Percentiles rank a stretch among this genome's conserved stretches.
These are phyloP conservation scores for Vitis amurensis DNA, from an alignment of 164 flowering plant species.

Conservation along the genomic window DNA sequence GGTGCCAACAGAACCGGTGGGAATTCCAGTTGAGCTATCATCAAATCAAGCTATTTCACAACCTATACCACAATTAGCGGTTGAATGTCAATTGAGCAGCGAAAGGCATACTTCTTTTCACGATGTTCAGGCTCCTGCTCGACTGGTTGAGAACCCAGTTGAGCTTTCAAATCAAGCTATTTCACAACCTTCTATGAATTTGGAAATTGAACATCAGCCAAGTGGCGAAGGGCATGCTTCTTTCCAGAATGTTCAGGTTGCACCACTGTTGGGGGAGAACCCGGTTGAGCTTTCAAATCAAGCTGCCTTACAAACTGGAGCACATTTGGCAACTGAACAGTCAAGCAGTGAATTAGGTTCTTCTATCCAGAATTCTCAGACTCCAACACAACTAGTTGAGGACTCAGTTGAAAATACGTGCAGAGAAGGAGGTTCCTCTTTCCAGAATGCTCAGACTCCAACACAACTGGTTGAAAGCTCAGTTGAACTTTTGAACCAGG, in stretches of 20 bases:
- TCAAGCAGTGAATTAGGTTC: too few species aligned
- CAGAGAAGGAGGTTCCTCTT: constrained; percentile 7
- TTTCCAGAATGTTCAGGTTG: constrained; percentile 12
- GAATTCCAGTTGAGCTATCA: too few species aligned
- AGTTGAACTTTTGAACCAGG: constrained; percentile 21
- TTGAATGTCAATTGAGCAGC: constrained; percentile 7
- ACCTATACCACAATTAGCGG: too few species aligned
- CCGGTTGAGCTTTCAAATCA: constrained; percentile 20
- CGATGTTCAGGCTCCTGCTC: too few species aligned
- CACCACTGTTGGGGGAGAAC: constrained; percentile 8
- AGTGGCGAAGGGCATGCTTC: constrained; percentile 8
- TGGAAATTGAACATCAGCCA: constrained; percentile 3
- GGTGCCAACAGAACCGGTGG: too few species aligned
- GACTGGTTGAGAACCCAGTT: too few species aligned
- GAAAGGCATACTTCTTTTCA: constrained; percentile 2
- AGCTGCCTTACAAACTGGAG: constrained; percentile 12
- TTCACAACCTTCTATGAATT: too few species aligned
- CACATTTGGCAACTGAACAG: neutral
- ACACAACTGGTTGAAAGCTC: constrained; percentile 9
- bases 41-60: too few species aligned
- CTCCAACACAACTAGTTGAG: too few species aligned
- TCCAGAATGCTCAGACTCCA: constrained; percentile 12
- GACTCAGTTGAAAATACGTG: too few species aligned
- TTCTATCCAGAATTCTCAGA: too few species aligned
- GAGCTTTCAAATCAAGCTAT: too few species aligned